These are phyloP conservation scores for Alternaria sp. DNA, from an alignment of 2,329 filamentous ascomycete genomes.

Conservation along the genomic window DNA sequence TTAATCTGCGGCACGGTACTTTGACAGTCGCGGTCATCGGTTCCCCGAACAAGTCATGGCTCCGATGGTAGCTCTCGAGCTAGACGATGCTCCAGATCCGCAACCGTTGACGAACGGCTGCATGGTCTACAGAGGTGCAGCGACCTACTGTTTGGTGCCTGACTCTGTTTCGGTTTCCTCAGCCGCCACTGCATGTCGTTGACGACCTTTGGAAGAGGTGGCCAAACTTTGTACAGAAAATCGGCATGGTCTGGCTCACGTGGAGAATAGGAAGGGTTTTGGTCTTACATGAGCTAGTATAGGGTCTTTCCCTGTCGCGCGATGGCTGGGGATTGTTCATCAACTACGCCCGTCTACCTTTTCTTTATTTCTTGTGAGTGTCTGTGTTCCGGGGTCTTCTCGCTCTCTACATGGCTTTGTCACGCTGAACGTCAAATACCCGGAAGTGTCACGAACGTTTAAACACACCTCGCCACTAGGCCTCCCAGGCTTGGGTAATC, in stretches of 20 bases:
- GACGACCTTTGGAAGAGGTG: neutral
- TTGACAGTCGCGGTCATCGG: neutral
- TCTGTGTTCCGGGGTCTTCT: too few relatives aligned
- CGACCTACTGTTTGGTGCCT: slow-evolving; percentile 2
- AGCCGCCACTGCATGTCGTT: neutral
- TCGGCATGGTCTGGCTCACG: neutral
- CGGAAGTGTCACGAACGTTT: neutral
- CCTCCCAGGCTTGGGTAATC: neutral
- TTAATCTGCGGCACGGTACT: neutral
- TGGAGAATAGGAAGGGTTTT: neutral
- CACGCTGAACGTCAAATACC: neutral
- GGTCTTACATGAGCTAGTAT: neutral
- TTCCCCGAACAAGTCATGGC: neutral
- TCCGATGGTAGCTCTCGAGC: neutral
- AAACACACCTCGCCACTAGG: neutral
- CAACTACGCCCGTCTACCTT: neutral
- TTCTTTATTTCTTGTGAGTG: neutral
- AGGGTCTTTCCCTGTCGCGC: neutral
- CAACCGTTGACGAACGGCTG: neutral
- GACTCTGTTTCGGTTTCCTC: neutral
- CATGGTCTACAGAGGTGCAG: neutral
- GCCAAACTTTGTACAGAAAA: neutral
- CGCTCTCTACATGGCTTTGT: too few relatives aligned
- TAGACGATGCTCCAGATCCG: neutral
- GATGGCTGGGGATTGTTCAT: neutral